Conservation (phyloP, 371 early-diverging fungal species). For the Rhizopus sp. region DNA sequence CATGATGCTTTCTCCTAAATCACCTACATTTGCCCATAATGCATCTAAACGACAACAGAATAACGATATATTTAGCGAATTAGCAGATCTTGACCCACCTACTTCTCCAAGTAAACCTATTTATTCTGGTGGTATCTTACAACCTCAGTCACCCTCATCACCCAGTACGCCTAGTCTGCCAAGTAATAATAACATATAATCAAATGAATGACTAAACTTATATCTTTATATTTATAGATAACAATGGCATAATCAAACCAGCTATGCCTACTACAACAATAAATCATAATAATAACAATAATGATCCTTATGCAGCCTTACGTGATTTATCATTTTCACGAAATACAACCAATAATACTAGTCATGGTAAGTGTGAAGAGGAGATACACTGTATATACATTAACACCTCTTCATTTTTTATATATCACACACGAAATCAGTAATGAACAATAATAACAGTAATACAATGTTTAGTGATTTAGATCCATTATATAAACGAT, state of each 20-base stretch:
- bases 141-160: constrained; percentile 16
- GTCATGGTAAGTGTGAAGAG: not conserved
- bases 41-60: constrained; percentile 1
- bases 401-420: too few species aligned
- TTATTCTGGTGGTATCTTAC: constrained; percentile 25
- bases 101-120: not conserved
- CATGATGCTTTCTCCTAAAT: constrained; percentile 18
- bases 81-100: constrained; percentile 14
- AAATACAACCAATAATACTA: not conserved
- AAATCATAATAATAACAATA: not conserved
- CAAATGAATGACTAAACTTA: too few species aligned
- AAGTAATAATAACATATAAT: too few species aligned
- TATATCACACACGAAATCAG: too few species aligned
- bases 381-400: too few species aligned
- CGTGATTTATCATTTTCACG: constrained; percentile 17
- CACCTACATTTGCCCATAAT: constrained; percentile 10
- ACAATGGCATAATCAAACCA: not conserved
- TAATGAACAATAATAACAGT: not conserved
- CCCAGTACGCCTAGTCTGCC: not conserved
- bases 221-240: too few species aligned
- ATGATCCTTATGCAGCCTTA: constrained; percentile 28
- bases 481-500: constrained; percentile 23
- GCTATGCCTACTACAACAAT: not conserved
- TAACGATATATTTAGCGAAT: constrained; percentile 19
- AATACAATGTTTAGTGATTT: constrained; percentile 22